Evolutionary conservation across 371 early-diverging fungal species (phyloP), one percentile per base, ranked within the genome.

Genomic region (Dipsacomyces acuminosporus): DNA sequence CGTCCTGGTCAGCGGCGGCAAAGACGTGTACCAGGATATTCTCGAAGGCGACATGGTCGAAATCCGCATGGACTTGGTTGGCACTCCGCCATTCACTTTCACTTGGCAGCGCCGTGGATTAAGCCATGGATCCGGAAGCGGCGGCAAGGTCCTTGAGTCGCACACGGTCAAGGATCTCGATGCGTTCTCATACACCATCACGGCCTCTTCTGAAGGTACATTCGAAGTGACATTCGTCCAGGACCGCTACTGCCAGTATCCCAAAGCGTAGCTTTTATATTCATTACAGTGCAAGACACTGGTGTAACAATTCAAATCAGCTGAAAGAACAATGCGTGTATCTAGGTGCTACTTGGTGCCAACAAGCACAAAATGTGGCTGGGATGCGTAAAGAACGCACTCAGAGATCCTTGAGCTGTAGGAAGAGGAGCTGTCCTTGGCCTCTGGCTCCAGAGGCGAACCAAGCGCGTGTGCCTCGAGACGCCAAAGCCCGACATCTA

Each of bases 171-270:
- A 66, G 47, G 63, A 73, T 23, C 55, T 64, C 20, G 38, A 45
- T 17, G 49, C 30, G 38, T 38, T 40, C 22, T 18, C 40, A 9
- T 73, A 73, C 38, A 58, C 53, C 18, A 60, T 73, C 23, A 48
- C 49, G 3, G 61, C 74, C 9, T 59, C 66, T 33, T 62, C 61
- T 1, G 74, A 73, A 30, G 74, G 74, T 6, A 63, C 60, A 1
- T 73, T 73, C 38, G 66, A 73, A 30, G 73, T 73, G 5, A 73
- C 73, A 0, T 73, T 55, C 45, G 50, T 73, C 15, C 74, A 69
- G 38, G 74, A 73, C 42, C 57, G 44, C 11, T 67, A 50, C 44
- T 73, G 74, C 48, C 74, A 73, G 47, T 73, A 66, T 33, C 74
- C 74, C 6, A 73, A 72, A 30, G 57, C 56, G n/a, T 59, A 46